A percentile compares a stretch with the other conserved stretches of the same genome.
Conservation (phyloP, 495 filamentous ascomycete species). For the Trichoderma reesei region DNA sequence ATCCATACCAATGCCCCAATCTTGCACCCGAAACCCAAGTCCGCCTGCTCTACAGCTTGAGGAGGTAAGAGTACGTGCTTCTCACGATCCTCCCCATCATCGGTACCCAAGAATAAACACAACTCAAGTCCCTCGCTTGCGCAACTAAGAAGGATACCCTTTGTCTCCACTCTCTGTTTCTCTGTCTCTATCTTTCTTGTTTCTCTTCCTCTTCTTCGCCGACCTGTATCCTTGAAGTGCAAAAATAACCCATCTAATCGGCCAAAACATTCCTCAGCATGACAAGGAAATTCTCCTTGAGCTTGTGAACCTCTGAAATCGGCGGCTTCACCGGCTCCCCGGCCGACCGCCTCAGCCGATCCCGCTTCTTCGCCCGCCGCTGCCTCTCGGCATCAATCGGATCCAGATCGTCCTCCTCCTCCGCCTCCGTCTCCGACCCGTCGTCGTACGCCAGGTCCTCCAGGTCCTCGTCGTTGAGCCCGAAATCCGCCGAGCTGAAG, state of each 20-base stretch:
- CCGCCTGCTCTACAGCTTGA: not conserved
- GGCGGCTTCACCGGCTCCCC: slow-evolving; percentile 85
- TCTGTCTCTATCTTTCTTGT: not conserved
- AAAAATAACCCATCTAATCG: slow-evolving; percentile 21
- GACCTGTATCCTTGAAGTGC: not conserved
- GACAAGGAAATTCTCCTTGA: slow-evolving; percentile 66
- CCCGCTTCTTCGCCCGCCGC: slow-evolving; percentile 61
- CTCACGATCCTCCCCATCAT: not conserved
- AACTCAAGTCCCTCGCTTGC: not conserved
- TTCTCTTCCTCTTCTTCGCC: not conserved
- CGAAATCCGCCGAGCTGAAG: slow-evolving; percentile 76
- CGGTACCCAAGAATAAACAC: not conserved
- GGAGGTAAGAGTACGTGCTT: not conserved
- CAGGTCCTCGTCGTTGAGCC: slow-evolving; percentile 76
- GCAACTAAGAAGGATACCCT: not conserved
- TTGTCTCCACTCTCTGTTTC: too few species aligned
- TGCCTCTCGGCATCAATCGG: slow-evolving; percentile 80
- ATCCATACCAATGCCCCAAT: not conserved
- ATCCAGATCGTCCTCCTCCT: slow-evolving; percentile 69
- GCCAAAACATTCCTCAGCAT: slow-evolving; percentile 86
- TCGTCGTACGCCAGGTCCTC: slow-evolving; percentile 74
- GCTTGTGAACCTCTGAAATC: slow-evolving; percentile 65
- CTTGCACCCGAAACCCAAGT: not conserved
- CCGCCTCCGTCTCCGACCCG: slow-evolving; percentile 57
- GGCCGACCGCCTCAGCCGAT: slow-evolving; percentile 68